Conservation (phyloP, 2,329 filamentous ascomycete species). For the Botrytis byssoidea region DNA sequence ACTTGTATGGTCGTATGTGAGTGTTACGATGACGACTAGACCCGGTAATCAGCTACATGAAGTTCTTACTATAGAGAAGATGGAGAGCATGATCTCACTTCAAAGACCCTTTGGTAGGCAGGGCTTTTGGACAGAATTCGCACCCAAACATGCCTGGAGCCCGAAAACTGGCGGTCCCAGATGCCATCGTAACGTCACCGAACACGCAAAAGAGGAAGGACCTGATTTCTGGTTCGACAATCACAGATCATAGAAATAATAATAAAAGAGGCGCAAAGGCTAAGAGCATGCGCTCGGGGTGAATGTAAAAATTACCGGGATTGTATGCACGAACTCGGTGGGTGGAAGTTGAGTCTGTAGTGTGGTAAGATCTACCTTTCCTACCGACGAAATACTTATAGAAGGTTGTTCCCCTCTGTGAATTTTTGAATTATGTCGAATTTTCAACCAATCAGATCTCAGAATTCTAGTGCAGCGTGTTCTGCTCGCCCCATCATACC, state of each 20-base stretch:
- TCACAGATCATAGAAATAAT: accelerated
- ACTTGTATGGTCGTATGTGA: conserved; percentile 24
- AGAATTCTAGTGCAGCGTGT: neutral
- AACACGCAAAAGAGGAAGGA: neutral
- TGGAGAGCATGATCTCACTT: neutral
- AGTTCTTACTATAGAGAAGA: neutral
- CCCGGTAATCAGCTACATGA: neutral
- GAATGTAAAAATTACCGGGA: neutral
- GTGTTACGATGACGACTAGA: neutral
- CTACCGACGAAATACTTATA: neutral
- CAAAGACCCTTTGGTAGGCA: neutral
- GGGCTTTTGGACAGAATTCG: neutral
- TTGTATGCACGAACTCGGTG: neutral
- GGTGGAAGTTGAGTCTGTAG: neutral
- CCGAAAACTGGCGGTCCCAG: neutral
- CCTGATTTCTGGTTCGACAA: neutral
- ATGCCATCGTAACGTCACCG: neutral
- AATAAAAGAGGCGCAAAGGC: neutral
- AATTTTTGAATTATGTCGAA: neutral
- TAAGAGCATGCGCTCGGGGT: neutral
- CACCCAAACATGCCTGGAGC: neutral
- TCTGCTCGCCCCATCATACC: neutral
- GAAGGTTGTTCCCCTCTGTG: accelerated
- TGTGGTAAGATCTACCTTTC: neutral
- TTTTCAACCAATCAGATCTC: neutral